Base-by-base conservation (phyloP, 2,329 filamentous ascomycete species). In the Sclerotinia sclerotiorum region DNA sequence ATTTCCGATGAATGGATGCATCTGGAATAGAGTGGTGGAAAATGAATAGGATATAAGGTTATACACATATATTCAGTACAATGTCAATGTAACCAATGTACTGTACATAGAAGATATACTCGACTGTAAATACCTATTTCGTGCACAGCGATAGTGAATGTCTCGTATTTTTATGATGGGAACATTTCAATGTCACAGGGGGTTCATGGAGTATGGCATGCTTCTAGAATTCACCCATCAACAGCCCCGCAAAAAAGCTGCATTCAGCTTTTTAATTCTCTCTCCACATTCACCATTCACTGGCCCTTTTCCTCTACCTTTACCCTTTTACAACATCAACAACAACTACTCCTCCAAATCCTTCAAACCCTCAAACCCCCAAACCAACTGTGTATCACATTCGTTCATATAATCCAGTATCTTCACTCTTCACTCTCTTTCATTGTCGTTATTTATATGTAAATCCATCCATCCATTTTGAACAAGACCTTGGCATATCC, bases 271-370 rank as follows among this genome's bases (percentile, higher is more conserved):
- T 15, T 39, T 24, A n/a, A 35, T 39, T 56, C 15, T 13, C 35
- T 57, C 55, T 57, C 32, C 54, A 56, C 27, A 57, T 42, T 57
- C 55, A 42, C 32, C 27, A 57, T 42, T 57, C 55, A 42, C 32
- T 56, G 10, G 32, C 21, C 11, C 35, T 35, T 32, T 39, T 10
- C 24, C 56, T 39, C 39, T 11, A 52, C n/a, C n/a, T 49, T n/a
- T 17, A 57, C n/a, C 13, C 32, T 57, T 27, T 57, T 39, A 39
- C 55, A 42, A 19, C 55, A 24, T 32, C 24, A 61, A 61, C 11
- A 56, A 15, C 54, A 39, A 11, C 5, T 32, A 42, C 57, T 35
- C 42, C 39, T 48, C 21, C 27, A 7, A 48, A 32, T 32, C 42
- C 57, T 61, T 35, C 42, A n/a, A 46, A 13, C 35, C 35, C 7